Evolutionary conservation across 805 yeast species (phyloP), one percentile per base, ranked within the genome.

Genomic region (Metschnikowia cerradonensis): DNA sequence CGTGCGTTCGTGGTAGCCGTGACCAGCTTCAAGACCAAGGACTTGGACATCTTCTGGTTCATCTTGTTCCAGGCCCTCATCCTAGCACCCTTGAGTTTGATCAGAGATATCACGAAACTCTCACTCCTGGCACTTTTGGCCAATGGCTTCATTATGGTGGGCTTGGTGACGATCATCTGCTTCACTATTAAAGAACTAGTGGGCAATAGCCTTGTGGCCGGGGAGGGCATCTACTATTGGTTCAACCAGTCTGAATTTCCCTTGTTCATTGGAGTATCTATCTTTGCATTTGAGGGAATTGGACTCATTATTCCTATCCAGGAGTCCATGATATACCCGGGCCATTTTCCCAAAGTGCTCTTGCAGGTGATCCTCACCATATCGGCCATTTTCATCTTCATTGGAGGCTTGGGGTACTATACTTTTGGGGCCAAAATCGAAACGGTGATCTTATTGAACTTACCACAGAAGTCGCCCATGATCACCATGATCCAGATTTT

Each of bases 261-360:
- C 0, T 67, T 88, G 44, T 87, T 87, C 61, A 82, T 87, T 46
- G 95, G 95, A 7, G 88, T 88, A 6, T 91, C 92, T 2, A 87
- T 88, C 31, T 88, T 88, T 71, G 90, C 94, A n/a, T 88, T 86
- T 62, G 95, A 88, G 68, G 95, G 95, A 1, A 86, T 88, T 51
- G 94, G 95, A 0, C 71, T 88, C 43, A 84, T 88, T 45, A 84
- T 88, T 22, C 95, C 95, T 0, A 84, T 88, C 48, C 90, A 87
- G 60, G 88, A 87, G 58, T 84, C 94, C 1, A 88, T 88, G 94
- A 78, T 75, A 45, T 69, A 84, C 57, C 94, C 94, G 1, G 82
- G 82, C 53, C 78, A 85, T 54, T 88, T 85, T 62, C 90, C 92
- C 15, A 63, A 73, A 49, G 88, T 87, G 1, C 67, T 88, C 47